Conservation (phyloP, 495 filamentous ascomycete species). For the Talaromyces thailandensis region DNA sequence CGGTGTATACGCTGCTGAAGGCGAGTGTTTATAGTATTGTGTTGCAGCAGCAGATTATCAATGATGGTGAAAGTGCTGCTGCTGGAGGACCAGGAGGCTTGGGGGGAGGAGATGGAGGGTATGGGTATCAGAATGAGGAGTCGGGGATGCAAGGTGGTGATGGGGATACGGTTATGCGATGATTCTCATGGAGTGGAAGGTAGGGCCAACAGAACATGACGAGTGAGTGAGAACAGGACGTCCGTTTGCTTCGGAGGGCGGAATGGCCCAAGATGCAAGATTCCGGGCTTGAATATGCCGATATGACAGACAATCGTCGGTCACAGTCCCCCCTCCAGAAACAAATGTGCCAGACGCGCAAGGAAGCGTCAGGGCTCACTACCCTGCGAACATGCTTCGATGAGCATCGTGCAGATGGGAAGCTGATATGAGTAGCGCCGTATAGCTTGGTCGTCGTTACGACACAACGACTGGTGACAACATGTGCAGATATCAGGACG, state of each 20-base stretch:
- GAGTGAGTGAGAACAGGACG: no score
- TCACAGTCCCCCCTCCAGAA: neutral
- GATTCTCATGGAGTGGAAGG: neutral
- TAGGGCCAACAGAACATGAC: no score
- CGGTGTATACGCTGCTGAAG: constrained; percentile 92
- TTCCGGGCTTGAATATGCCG: no score
- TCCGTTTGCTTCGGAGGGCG: no score
- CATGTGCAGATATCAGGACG: neutral
- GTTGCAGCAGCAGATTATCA: constrained; percentile 87
- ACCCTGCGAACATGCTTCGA: neutral
- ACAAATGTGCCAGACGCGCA: neutral
- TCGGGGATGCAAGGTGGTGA: constrained; percentile 12
- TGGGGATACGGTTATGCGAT: constrained; percentile 28
- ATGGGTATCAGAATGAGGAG: constrained; percentile 9
- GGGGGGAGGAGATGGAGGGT: constrained; percentile 18
- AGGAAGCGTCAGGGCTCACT: neutral
- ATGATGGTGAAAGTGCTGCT: constrained; percentile 30
- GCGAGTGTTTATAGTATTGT: constrained; percentile 98
- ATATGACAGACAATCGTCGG: no score
- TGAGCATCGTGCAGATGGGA: neutral
- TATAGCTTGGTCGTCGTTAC: neutral
- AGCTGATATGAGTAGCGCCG: neutral
- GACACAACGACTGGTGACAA: neutral
- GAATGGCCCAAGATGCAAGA: no score
- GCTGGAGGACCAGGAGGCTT: neutral